A percentile compares a stretch with the other conserved stretches of the same genome.
These are phyloP conservation scores for Tetrahymena thermophila DNA, from an alignment of 73 alveolate species.

Conservation along the genomic window DNA sequence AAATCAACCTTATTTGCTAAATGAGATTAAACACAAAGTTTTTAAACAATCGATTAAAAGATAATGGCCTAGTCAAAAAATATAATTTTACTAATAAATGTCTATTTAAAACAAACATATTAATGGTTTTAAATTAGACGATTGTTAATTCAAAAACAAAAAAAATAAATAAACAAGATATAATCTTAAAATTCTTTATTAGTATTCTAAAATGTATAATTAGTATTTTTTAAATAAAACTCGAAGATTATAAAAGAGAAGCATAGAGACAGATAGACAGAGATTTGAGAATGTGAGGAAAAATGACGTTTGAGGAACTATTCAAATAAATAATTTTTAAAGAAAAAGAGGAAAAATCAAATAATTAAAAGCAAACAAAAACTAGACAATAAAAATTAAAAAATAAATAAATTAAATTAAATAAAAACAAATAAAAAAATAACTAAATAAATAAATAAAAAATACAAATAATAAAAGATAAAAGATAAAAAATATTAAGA, in stretches of 20 bases:
- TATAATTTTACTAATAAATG: neutral
- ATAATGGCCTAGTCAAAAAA: neutral
- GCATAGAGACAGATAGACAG: neutral
- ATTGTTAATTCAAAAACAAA: neutral
- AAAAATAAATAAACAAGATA: neutral
- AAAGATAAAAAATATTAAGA: neutral
- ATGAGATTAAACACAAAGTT: neutral
- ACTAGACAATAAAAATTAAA: neutral
- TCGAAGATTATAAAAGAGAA: neutral
- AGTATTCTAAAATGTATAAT: neutral
- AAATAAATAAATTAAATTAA: neutral
- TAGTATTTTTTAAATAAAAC: neutral
- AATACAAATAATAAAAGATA: neutral
- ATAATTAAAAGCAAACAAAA: neutral
- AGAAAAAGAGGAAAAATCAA: neutral
- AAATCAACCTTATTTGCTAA: neutral
- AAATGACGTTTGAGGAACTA: neutral
- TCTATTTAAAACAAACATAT: neutral
- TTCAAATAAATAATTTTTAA: neutral
- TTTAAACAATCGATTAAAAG: neutral
- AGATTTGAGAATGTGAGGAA: constrained; percentile 1
- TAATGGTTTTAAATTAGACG: neutral
- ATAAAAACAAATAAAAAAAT: neutral
- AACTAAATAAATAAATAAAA: neutral
- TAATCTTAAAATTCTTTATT: neutral